These are phyloP conservation scores for Raffaelea deltoideospora DNA, from an alignment of 2,329 filamentous ascomycete species.

Conservation along the genomic window DNA sequence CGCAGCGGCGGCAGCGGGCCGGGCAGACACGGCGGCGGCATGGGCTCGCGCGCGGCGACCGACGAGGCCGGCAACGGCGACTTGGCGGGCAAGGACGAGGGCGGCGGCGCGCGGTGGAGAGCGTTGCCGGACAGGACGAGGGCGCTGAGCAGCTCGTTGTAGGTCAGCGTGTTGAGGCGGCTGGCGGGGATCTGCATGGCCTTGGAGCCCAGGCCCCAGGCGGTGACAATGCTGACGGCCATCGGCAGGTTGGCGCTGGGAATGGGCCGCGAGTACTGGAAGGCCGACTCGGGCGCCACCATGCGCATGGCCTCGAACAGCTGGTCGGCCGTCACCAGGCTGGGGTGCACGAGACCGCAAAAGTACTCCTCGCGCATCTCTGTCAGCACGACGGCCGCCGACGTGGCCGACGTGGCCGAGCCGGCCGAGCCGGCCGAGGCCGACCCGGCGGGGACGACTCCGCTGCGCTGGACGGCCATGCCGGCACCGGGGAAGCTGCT, in stretches of 20 bases:
- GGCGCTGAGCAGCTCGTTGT: conserved; percentile 3
- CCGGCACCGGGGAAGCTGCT: too few species aligned
- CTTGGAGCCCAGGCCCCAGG: conserved; percentile 7
- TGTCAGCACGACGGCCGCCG: background rate
- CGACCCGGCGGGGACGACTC: background rate
- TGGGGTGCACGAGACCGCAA: background rate
- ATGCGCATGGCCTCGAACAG: conserved; percentile 6
- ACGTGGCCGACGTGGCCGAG: background rate
- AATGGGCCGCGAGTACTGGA: conserved; percentile 1
- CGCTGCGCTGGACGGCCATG: too few species aligned
- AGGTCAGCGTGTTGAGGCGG: conserved; percentile 1
- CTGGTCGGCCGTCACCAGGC: background rate
- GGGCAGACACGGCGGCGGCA: background rate
- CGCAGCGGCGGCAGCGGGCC: too few species aligned
- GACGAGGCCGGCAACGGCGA: background rate
- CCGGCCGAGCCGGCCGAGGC: background rate
- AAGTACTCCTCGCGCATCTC: conserved; percentile 8
- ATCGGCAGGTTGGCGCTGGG: conserved; percentile 1
- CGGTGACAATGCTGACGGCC: conserved; percentile 4
- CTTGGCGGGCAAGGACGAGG: background rate
- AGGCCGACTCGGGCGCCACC: conserved; percentile 5
- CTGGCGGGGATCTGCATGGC: background rate
- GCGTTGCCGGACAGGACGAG: conserved; percentile 4
- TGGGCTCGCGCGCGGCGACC: background rate
- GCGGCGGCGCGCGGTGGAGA: conserved; percentile 1